Evolutionary conservation across 2,329 filamentous ascomycete genomes (phyloP), one percentile per base, ranked within the genome.

Genomic region (Pyrenophora teres): DNA sequence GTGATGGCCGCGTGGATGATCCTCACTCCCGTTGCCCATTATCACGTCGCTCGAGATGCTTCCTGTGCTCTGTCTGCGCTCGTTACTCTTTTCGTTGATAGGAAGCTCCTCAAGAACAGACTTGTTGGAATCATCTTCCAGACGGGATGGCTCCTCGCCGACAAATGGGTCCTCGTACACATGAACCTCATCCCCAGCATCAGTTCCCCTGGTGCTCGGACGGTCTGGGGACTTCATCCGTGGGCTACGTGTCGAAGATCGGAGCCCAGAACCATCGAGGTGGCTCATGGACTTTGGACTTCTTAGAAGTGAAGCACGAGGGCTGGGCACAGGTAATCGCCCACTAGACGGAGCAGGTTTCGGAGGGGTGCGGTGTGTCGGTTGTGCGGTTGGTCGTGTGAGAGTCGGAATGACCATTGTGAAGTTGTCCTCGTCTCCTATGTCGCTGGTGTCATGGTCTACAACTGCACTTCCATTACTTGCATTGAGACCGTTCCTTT

Each of bases 131-230:
- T 75, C 71, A 30, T 70, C 65, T 5, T 59, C 54, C 32, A 56
- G 48, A 30, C 52, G 50, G 18, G 58, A 46, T 19, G 65, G 64
- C 36, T 71, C 69, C 32, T 74, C 72, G 35, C 72, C 72, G 32
- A 73, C 75, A 46, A 79, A 78, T 1, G 80, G 80, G 55, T 83
- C 81, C 64, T 83, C 81, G 56, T 81, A 82, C 23, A 81, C 79
- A 45, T 78, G 77, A 3, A 81, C 77, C 46, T 76, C 76, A 21
- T 77, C 76, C 40, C 64, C 68, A 19, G 56, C 58, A 45, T 69
- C 63, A n/a, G 65, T 66, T 21, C 67, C 67, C 15, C 65, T 64
- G 10, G 63, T 70, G 45, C 62, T 67, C 15, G 67, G 62, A 8
- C 69, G 69, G 44, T 74, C 71, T 35, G 69, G 70, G 9, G 71